Percentiles rank a stretch among this genome's conserved stretches.
Conservation (phyloP, 2,329 filamentous ascomycete genomes). For the Colletotrichum sojae region DNA sequence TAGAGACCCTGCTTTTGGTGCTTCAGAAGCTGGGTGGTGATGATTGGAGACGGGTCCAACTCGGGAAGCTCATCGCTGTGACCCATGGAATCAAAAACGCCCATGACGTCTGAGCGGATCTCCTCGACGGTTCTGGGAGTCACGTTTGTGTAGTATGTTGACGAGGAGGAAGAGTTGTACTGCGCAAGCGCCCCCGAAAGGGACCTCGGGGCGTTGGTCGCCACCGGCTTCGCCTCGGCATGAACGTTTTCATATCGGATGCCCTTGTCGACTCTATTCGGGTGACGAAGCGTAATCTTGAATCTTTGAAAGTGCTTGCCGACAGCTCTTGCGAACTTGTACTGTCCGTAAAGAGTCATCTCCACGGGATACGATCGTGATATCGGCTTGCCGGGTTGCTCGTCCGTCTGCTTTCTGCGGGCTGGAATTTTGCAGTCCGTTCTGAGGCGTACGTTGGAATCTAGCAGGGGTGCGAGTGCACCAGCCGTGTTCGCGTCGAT, state of each 20-base stretch:
- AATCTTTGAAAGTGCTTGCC: constrained; percentile 77
- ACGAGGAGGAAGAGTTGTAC: constrained; percentile 34
- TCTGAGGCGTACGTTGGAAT: constrained; percentile 75
- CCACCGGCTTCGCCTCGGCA: constrained; percentile 59
- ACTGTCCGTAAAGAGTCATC: constrained; percentile 84
- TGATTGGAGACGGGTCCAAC: constrained; percentile 73
- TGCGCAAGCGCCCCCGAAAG: constrained; percentile 35
- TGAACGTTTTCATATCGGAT: constrained; percentile 86
- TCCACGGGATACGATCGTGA: constrained; percentile 76
- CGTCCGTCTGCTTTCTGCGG: constrained; percentile 73
- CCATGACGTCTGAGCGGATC: constrained; percentile 85
- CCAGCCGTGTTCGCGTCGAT: constrained; percentile 77
- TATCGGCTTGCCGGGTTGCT: constrained; percentile 73
- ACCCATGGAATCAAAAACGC: constrained; percentile 88
- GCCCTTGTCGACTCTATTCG: constrained; percentile 70
- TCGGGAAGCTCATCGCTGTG: constrained; percentile 82
- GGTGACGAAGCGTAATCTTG: constrained; percentile 73
- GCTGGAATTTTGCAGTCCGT: constrained; percentile 80
- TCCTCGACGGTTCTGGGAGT: constrained; percentile 82
- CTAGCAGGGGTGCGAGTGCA: constrained; percentile 80
- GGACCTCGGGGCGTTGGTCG: constrained; percentile 50
- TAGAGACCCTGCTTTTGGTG: constrained; percentile 93
- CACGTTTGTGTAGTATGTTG: constrained; percentile 45
- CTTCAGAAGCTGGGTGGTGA: constrained; percentile 79
- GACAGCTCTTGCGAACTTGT: constrained; percentile 74